Conservation (phyloP, 202 grass and related monocot genomes). For the Eragrostis tef region DNA sequence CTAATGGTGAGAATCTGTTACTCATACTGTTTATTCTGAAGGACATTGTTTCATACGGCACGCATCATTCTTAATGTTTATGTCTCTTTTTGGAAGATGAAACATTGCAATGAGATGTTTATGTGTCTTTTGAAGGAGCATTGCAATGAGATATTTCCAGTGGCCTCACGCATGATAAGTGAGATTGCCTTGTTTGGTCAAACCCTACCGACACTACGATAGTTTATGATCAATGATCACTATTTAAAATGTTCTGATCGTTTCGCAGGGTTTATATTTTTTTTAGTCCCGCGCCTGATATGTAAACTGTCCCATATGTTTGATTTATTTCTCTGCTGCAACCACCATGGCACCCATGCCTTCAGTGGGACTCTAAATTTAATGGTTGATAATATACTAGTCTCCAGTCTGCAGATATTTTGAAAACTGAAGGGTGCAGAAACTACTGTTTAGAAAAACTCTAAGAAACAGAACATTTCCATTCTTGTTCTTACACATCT, state of each 20-base stretch:
- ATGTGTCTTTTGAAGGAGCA: too few species aligned
- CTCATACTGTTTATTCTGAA: background rate
- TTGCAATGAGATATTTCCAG: background rate
- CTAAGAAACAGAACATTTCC: background rate
- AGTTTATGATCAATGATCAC: background rate
- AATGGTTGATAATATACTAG: background rate
- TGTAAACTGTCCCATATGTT: background rate
- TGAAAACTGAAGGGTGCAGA: background rate
- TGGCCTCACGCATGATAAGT: background rate
- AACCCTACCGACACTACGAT: background rate
- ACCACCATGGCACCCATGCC: background rate
- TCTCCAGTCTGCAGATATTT: background rate
- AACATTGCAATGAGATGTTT: too few species aligned
- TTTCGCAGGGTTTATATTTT: background rate
- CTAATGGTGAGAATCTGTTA: constrained; percentile 53
- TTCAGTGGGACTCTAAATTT: background rate
- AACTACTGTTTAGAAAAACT: background rate
- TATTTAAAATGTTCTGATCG: background rate
- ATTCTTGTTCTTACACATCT: background rate
- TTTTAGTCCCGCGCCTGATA: background rate
- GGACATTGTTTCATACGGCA: background rate
- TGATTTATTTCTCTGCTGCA: background rate
- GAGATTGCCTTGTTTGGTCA: background rate
- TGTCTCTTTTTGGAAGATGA: too few species aligned
- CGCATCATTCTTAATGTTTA: constrained; percentile 1